Conservation (phyloP, 768 basidiomycete species). For the Termitomyces sp. region DNA sequence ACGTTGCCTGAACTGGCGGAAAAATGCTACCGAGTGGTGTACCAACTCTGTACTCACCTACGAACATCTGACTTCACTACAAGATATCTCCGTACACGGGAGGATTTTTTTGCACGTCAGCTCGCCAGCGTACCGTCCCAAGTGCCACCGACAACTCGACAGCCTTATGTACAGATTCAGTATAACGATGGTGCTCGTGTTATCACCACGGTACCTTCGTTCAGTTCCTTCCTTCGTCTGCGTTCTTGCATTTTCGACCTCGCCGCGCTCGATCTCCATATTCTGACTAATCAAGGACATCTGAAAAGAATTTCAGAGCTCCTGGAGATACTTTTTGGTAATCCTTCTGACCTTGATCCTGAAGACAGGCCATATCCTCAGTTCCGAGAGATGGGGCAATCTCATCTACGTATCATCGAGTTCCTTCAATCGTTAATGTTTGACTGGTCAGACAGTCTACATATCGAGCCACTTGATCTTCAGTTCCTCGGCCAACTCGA, state of each 20-base stretch:
- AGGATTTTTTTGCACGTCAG: slow-evolving; percentile 88
- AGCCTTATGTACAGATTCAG: slow-evolving; percentile 55
- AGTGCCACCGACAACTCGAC: slow-evolving; percentile 46
- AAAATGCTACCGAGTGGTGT: slow-evolving; percentile 76
- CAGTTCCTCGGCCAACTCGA: slow-evolving; percentile 66
- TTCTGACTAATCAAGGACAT: slow-evolving; percentile 76
- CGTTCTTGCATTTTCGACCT: slow-evolving; percentile 85
- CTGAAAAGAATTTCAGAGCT: slow-evolving; percentile 70
- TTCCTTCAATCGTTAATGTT: slow-evolving; percentile 84
- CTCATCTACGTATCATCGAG: slow-evolving; percentile 83
- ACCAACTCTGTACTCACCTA: slow-evolving; percentile 86
- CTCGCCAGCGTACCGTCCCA: slow-evolving; percentile 72
- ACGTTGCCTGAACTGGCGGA: slow-evolving; percentile 79
- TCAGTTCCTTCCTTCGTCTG: slow-evolving; percentile 76
- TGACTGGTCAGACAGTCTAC: slow-evolving; percentile 80
- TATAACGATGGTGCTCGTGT: slow-evolving; percentile 73
- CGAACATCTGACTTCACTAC: slow-evolving; percentile 78
- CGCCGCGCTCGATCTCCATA: slow-evolving; percentile 84
- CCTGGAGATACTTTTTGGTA: slow-evolving; percentile 79
- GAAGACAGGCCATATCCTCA: slow-evolving; percentile 51
- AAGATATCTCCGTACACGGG: slow-evolving; percentile 82
- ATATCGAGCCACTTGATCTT: slow-evolving; percentile 53
- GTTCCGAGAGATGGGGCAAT: slow-evolving; percentile 77
- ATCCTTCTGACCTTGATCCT: slow-evolving; percentile 47
- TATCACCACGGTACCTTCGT: slow-evolving; percentile 59